Percentiles rank a stretch among this genome's conserved stretches.
phyloP scores from a whole-genome alignment of 192 early-diverging fungal species.

The Backusella luteola region DNA sequence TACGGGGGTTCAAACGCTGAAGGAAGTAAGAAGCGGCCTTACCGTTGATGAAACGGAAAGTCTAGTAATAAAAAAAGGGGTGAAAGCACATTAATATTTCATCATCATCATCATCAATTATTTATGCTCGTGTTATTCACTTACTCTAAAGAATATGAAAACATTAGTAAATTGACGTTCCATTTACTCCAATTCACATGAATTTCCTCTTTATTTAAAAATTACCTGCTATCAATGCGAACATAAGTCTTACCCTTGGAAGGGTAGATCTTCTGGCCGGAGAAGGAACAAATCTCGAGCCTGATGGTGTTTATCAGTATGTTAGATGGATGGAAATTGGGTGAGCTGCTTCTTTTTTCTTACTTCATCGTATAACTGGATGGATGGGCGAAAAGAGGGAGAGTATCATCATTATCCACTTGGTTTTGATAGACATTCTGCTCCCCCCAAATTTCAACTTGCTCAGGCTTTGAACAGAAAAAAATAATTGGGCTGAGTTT shows the following conservation, averaged over 20 bases:
- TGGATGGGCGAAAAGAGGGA: constrained; percentile 11
- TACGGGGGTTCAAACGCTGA: constrained; percentile 96
- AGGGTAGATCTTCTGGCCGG: constrained; percentile 99
- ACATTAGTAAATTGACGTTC: neutral
- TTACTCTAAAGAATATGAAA: neutral
- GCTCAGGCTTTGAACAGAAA: neutral
- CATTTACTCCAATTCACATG: neutral
- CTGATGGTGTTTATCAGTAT: constrained; percentile 37
- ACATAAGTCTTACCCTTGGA: constrained; percentile 95
- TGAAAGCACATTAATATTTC: neutral
- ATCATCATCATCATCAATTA: neutral
- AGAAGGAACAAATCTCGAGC: constrained; percentile 94
- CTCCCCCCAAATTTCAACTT: neutral
- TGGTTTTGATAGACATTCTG: constrained; percentile 2
- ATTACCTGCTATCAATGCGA: constrained; percentile 77
- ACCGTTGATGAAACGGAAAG: constrained; percentile 95
- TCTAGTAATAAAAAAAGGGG: constrained; percentile 41
- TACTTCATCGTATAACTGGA: constrained; percentile 17
- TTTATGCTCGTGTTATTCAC: neutral
- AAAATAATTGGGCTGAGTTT: neutral
- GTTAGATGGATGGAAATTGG: neutral
- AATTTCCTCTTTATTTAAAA: neutral
- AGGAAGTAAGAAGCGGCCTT: constrained; percentile 98
- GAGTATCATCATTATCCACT: neutral
- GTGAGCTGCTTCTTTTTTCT: neutral